Evolutionary conservation across 345 rosid genomes (phyloP).

Genomic region (Ceriops tagal): DNA sequence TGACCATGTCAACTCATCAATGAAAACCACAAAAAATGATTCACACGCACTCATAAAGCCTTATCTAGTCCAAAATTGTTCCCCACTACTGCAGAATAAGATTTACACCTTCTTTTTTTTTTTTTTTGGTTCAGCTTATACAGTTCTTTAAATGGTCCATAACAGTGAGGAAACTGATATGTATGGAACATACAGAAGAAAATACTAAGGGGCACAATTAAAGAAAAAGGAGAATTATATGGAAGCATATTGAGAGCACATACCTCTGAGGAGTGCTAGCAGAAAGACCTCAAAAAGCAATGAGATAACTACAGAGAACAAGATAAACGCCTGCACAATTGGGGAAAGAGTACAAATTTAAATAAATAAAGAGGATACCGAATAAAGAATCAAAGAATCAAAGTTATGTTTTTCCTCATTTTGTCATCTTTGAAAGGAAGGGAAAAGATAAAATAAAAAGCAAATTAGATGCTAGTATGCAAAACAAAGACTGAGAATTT

Average conservation of each 20-base stretch:
- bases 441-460: neutral
- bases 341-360: constrained; percentile 1
- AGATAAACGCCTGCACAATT: constrained; percentile 69
- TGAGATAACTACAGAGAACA: constrained; percentile 62
- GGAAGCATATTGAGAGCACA: neutral
- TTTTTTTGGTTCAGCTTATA: too few species aligned
- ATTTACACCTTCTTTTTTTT: too few species aligned
- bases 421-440: neutral
- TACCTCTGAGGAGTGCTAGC: constrained; percentile 72
- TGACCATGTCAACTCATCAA: too few species aligned
- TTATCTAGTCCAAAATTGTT: too few species aligned
- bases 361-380: neutral
- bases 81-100: too few species aligned
- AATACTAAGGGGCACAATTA: neutral
- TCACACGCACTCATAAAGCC: too few species aligned
- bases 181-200: neutral
- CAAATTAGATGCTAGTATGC: neutral
- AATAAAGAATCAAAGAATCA: neutral
- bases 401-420: neutral
- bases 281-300: constrained; percentile 59
- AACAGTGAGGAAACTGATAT: too few species aligned
- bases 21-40: too few species aligned
- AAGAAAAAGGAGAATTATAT: neutral
- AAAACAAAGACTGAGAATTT: neutral
- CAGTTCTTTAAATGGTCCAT: too few species aligned